Evolutionary conservation across 495 filamentous ascomycete genomes (phyloP), one percentile per base, ranked within the genome.

Genomic region (Neurospora sp.): DNA sequence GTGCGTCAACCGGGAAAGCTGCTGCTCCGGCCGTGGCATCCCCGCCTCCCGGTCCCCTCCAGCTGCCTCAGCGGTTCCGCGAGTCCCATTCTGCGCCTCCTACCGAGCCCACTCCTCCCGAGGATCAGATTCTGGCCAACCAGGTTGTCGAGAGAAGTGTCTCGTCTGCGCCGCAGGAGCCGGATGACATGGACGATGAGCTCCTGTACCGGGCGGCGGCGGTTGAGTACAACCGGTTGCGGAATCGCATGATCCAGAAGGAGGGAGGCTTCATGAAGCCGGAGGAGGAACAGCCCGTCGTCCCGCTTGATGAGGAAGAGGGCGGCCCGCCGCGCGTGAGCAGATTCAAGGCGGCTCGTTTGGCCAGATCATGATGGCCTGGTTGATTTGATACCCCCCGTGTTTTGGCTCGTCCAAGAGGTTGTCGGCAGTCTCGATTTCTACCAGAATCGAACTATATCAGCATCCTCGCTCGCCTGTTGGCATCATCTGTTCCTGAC

Each of bases 311-410:
- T 73, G 90, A 90, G 73, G 89, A 91, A 72, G 87, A 91, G 12
- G 88, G 89, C 39, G 87, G 88, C 59, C 81, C 84, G 38, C 91
- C 87, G 79, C 91, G 91, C 75, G 83, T 97, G 73, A 98, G 95
- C 85, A 88, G 92, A 74, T 99, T 98, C 82, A 96, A 90, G 81
- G 93, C 94, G 72, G 93, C 96, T 7, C 88, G 93, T 70, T 79
- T 97, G 79, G 85, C 84, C 69, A 86, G 81, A 75, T 75, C 76
- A 9, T 78, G 72, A 75, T 73, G 76, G 69, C 73, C 41, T 31
- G 39, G 54, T 66, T 66, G 54, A 37, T 7, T 44, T 71, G 69
- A 46, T 72, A 40, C 48, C 39, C 35, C 35, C 37, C 20, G 59
- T 44, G 16, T 62, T 38, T 10, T 27, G 54, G 59, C 40, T 54